Evolutionary conservation across 768 basidiomycete species (phyloP).

Genomic region (Hericium alpestre): DNA sequence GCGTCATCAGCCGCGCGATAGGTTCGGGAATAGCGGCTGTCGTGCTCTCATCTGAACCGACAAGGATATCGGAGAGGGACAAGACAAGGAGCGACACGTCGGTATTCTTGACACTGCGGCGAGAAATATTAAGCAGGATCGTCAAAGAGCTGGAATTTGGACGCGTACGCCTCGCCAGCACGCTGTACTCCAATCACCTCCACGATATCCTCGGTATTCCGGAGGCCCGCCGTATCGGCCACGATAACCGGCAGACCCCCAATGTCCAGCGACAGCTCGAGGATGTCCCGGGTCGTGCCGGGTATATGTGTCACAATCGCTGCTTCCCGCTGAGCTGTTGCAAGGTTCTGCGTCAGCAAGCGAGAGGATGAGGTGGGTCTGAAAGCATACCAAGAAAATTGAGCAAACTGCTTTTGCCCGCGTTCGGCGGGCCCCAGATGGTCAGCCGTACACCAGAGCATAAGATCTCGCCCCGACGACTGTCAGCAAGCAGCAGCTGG

Average conservation of each 20-base stretch:
- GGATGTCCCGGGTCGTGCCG: slow-evolving; percentile 82
- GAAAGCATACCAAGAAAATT: slow-evolving; percentile 60
- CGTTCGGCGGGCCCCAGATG: slow-evolving; percentile 89
- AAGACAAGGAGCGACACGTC: slow-evolving; percentile 77
- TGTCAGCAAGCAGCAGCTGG: slow-evolving; percentile 50
- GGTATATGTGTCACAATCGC: slow-evolving; percentile 84
- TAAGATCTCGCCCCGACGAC: slow-evolving; percentile 71
- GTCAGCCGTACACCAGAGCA: slow-evolving; percentile 73
- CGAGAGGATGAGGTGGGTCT: background rate
- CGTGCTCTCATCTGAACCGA: background rate
- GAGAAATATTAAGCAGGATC: background rate
- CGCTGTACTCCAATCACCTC: slow-evolving; percentile 76
- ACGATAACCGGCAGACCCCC: slow-evolving; percentile 74
- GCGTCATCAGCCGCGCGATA: slow-evolving; percentile 37
- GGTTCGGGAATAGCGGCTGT: slow-evolving; percentile 31
- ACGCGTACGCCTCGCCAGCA: slow-evolving; percentile 54
- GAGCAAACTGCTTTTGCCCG: slow-evolving; percentile 83
- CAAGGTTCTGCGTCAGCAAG: background rate
- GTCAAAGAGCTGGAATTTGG: background rate
- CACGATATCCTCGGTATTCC: slow-evolving; percentile 56
- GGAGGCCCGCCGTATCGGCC: slow-evolving; percentile 79
- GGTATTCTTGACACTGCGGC: slow-evolving; percentile 47
- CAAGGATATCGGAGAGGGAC: slow-evolving; percentile 43
- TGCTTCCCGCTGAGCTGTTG: slow-evolving; percentile 69
- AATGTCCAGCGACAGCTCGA: slow-evolving; percentile 81